A percentile compares a stretch with the other conserved stretches of the same genome.
Conservation (phyloP, 441 rosid genomes). For the Oxalis stricta region DNA sequence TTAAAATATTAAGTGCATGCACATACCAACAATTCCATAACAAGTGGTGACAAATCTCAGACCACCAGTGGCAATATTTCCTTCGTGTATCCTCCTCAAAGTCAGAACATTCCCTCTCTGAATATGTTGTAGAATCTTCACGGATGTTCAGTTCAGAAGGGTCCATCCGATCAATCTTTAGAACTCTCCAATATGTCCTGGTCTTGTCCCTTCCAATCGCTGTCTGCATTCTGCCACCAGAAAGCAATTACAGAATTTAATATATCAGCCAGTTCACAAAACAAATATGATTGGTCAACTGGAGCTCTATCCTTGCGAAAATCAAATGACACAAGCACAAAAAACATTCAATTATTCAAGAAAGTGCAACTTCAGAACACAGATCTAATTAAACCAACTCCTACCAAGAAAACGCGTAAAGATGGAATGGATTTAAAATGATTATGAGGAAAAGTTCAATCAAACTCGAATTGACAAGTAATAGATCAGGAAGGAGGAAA, state of each 20-base stretch:
- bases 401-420: too few relatives aligned
- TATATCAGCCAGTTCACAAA: background rate
- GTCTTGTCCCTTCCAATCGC: constrained; percentile 88
- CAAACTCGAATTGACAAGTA: constrained; percentile 2
- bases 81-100: constrained; percentile 74
- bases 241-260: constrained; percentile 9
- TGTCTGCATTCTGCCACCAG: constrained; percentile 60
- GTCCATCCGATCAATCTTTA: constrained; percentile 71
- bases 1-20: background rate
- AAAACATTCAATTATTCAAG: too few relatives aligned
- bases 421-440: too few relatives aligned
- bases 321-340: too few relatives aligned
- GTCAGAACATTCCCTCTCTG: constrained; percentile 61
- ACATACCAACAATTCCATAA: constrained; percentile 87
- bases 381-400: too few relatives aligned
- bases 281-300: background rate
- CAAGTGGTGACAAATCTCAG: constrained; percentile 68
- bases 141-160: constrained; percentile 56
- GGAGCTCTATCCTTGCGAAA: too few relatives aligned
- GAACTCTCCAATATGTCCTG: constrained; percentile 71
- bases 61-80: constrained; percentile 82
- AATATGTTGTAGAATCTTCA: constrained; percentile 70
- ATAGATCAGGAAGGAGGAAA: background rate
- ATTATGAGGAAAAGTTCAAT: too few relatives aligned
- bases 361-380: too few relatives aligned